A percentile compares a stretch with the other conserved stretches of the same genome.
Evolutionary conservation across 202 grass and related monocot genomes (phyloP).

Genomic region (Cymbopogon flexuosus): DNA sequence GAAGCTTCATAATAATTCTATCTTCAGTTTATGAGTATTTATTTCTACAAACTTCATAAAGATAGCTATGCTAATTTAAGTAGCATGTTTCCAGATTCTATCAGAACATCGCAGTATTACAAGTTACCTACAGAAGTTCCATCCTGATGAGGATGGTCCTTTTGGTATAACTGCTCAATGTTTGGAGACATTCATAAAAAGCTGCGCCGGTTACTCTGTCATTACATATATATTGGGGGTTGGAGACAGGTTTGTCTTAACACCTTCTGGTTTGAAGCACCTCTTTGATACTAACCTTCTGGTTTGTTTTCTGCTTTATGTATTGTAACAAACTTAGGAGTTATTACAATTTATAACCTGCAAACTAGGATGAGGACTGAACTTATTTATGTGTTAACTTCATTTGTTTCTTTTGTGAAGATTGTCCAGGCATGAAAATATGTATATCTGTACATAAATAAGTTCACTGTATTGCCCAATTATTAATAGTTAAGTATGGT

Average conservation of each 20-base stretch:
- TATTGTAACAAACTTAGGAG: neutral
- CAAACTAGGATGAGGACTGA: neutral
- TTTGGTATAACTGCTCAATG: conserved; percentile 96
- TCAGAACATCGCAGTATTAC: conserved; percentile 95
- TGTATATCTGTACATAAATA: neutral
- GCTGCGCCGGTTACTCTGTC: conserved; percentile 96
- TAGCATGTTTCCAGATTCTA: conserved; percentile 67
- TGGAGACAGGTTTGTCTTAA: conserved; percentile 68
- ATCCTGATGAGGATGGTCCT: conserved; percentile 89
- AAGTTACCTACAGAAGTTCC: conserved; percentile 87
- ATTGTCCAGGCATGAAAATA: neutral
- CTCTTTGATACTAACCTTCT: neutral
- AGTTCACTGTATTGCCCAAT: neutral
- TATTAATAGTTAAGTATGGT: neutral
- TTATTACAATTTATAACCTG: neutral
- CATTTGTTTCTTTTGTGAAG: neutral
- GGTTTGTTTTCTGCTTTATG: neutral
- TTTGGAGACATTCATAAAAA: conserved; percentile 99
- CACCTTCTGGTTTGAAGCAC: conserved; percentile 23
- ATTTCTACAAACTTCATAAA: neutral
- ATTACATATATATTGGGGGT: conserved; percentile 97
- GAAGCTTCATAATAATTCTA: conserved; percentile 12
- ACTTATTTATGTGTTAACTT: conserved; percentile 7
- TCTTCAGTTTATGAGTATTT: conserved; percentile 31
- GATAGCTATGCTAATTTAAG: conserved; percentile 20